A percentile compares a stretch with the other conserved stretches of the same genome.
Conservation (phyloP, 2,329 filamentous ascomycete species). For the Gyromitra esculenta region DNA sequence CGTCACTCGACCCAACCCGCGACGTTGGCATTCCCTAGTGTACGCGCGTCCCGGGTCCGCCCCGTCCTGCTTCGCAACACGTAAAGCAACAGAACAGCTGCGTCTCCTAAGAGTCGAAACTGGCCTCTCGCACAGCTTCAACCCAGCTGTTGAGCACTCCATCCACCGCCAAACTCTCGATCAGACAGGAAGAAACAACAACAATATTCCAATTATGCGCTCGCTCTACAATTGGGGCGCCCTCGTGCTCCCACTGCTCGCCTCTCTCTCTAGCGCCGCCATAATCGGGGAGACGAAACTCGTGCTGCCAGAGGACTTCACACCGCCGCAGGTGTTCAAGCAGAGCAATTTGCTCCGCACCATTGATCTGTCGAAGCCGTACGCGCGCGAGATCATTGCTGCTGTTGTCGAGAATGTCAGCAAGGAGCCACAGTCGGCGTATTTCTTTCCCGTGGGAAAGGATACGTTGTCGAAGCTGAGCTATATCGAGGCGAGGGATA, state of each 20-base stretch:
- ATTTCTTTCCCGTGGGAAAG: constrained; percentile 87
- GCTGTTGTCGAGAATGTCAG: constrained; percentile 92
- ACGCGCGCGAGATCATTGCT: constrained; percentile 88
- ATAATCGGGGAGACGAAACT: constrained; percentile 16
- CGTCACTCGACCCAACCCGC: constrained; percentile 30
- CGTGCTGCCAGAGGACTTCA: constrained; percentile 62
- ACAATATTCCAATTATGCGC: constrained; percentile 29
- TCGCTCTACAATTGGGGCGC: constrained; percentile 47
- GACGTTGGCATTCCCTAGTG: constrained; percentile 26
- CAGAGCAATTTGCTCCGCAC: constrained; percentile 91
- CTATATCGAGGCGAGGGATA: constrained; percentile 89
- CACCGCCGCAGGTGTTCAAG: constrained; percentile 83
- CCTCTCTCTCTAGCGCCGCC: constrained; percentile 25
- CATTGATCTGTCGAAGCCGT: constrained; percentile 92
- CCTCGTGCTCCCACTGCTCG: constrained; percentile 37
- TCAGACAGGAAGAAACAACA: constrained; percentile 9
- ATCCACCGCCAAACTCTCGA: constrained; percentile 1
- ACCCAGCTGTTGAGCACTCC: constrained; percentile 23
- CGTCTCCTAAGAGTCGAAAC: constrained; percentile 27
- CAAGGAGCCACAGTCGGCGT: constrained; percentile 80
- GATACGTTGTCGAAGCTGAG: constrained; percentile 80
- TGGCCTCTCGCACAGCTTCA: constrained; percentile 33
- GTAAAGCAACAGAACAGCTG: constrained; percentile 36
- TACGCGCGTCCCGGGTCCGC: constrained; percentile 10
- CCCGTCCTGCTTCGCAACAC: constrained; percentile 48